Conservation (phyloP, 441 rosid genomes). For the Erysimum cheiri region DNA sequence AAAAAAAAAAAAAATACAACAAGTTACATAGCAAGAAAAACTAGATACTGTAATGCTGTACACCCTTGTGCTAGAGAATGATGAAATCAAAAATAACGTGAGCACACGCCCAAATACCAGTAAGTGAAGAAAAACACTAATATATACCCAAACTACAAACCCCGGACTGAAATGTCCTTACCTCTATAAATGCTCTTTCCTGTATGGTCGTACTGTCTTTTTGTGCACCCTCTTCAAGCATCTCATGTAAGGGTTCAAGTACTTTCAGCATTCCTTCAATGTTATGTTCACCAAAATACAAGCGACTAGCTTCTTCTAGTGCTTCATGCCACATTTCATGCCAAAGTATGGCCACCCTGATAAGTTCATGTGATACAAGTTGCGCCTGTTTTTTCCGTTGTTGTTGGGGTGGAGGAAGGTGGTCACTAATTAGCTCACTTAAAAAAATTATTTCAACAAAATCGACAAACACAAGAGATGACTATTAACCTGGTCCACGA, state of each 20-base stretch:
- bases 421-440: conserved; percentile 28
- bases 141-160: conserved; percentile 14
- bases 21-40: conserved; percentile 22
- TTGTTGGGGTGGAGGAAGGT: conserved; percentile 24
- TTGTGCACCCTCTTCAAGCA: conserved; percentile 93
- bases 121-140: conserved; percentile 8
- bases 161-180: conserved; percentile 34
- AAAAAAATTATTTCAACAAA: conserved; percentile 25
- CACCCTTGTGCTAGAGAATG: conserved; percentile 21
- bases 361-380: conserved; percentile 91
- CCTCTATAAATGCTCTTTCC: conserved; percentile 99
- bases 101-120: conserved; percentile 9
- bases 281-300: conserved; percentile 98
- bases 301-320: conserved; percentile 99
- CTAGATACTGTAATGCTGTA: conserved; percentile 23
- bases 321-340: conserved; percentile 99
- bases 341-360: conserved; percentile 99
- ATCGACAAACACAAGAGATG: conserved; percentile 26
- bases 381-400: conserved; percentile 68
- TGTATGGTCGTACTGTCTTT: conserved; percentile 76
- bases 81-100: conserved; percentile 17
- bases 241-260: conserved; percentile 94
- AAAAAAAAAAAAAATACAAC: conserved; percentile 24
- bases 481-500: conserved; percentile 87
- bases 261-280: conserved; percentile 97